phyloP scores from a whole-genome alignment of 2,329 filamentous ascomycete species.

The Alternaria hordeiaustralica region DNA sequence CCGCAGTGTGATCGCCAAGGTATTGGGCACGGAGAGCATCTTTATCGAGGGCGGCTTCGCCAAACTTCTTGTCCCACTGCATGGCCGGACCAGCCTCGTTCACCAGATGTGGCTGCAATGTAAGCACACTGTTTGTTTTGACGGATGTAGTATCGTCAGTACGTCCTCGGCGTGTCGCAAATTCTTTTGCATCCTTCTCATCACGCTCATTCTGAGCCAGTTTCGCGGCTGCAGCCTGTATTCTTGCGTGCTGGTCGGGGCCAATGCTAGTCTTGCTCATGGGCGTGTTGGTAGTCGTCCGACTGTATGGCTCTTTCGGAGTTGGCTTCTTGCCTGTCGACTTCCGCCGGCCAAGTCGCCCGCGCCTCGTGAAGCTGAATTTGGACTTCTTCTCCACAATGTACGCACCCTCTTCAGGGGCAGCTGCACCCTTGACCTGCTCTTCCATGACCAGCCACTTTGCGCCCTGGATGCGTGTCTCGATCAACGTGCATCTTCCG shows the following conservation, averaged over 20 bases:
- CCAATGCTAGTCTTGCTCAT: constrained; percentile 84
- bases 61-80: constrained; percentile 97
- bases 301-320: constrained; percentile 59
- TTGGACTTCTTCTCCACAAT: constrained; percentile 95
- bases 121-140: constrained; percentile 91
- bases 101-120: constrained; percentile 81
- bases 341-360: constrained; percentile 66
- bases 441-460: constrained; percentile 97
- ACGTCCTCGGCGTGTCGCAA: constrained; percentile 62
- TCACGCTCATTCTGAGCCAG: constrained; percentile 75
- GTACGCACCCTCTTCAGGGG: constrained; percentile 83
- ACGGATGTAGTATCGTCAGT: constrained; percentile 60
- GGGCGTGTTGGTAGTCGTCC: constrained; percentile 57
- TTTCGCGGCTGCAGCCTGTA: constrained; percentile 87
- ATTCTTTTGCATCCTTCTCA: constrained; percentile 58
- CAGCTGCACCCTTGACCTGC: constrained; percentile 89
- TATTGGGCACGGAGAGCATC: constrained; percentile 86
- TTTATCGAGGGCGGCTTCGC: constrained; percentile 89
- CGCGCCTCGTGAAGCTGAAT: constrained; percentile 81
- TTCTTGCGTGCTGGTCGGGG: constrained; percentile 89
- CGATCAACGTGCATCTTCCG: constrained; percentile 88
- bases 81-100: constrained; percentile 90
- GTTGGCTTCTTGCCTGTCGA: constrained; percentile 52
- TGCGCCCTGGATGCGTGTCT: constrained; percentile 80
- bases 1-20: constrained; percentile 73